Conservation (phyloP, 23 red algal species). For the Gracilaria gracilis region DNA sequence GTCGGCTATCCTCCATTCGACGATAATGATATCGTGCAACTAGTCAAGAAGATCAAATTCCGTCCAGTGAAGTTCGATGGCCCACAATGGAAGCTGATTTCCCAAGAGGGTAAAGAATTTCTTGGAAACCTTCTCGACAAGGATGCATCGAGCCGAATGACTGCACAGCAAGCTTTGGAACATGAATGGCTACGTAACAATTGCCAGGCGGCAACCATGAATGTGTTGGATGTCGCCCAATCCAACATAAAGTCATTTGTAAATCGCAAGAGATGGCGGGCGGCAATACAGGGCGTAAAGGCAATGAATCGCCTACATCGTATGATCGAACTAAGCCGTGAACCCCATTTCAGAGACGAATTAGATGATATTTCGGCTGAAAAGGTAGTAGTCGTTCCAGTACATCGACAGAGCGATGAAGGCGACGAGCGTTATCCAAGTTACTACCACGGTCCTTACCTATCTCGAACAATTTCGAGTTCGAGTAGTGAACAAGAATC, state of each 20-base stretch:
- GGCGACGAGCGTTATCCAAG: not conserved
- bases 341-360: constrained; percentile 31
- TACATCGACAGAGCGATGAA: constrained; percentile 16
- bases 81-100: constrained; percentile 62
- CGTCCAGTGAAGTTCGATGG: constrained; percentile 80
- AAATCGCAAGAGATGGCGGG: constrained; percentile 63
- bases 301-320: constrained; percentile 74
- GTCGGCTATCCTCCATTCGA: constrained; percentile 96
- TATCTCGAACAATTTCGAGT: constrained; percentile 36
- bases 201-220: constrained; percentile 60
- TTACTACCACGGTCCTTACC: not conserved
- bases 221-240: constrained; percentile 68
- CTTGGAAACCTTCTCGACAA: constrained; percentile 71
- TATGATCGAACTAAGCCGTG: constrained; percentile 54
- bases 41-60: constrained; percentile 87
- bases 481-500: constrained; percentile 59
- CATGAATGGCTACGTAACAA: constrained; percentile 77
- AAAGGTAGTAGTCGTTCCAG: constrained; percentile 28
- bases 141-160: constrained; percentile 82
- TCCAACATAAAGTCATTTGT: constrained; percentile 71
- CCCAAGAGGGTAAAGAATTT: constrained; percentile 71
- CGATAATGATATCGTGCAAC: constrained; percentile 76
- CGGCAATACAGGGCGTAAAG: constrained; percentile 76
- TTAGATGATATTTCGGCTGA: constrained; percentile 46
- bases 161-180: constrained; percentile 76